These are phyloP conservation scores for Ziziphus jujuba DNA, from an alignment of 306 rosid genomes.

Conservation along the genomic window DNA sequence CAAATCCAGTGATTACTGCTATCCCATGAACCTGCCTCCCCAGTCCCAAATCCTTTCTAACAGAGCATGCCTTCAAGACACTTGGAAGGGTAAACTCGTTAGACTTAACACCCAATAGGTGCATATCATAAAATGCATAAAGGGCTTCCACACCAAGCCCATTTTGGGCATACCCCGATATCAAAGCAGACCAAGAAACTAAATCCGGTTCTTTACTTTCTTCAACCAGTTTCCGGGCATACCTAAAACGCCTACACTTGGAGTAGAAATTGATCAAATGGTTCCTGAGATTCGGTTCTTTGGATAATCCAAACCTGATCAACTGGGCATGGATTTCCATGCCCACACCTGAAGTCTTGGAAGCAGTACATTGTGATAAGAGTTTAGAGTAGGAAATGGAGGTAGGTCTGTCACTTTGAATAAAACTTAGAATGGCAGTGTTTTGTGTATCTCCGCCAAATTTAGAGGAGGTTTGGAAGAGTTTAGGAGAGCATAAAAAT, in stretches of 20 bases:
- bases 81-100: slow-evolving; percentile 74
- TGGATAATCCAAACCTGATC: slow-evolving; percentile 56
- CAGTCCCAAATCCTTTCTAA: slow-evolving; percentile 44
- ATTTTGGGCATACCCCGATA: slow-evolving; percentile 75
- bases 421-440: slow-evolving; percentile 4
- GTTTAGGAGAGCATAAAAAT: slow-evolving; percentile 17
- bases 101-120: slow-evolving; percentile 49
- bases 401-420: not conserved
- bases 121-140: slow-evolving; percentile 58
- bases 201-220: slow-evolving; percentile 56
- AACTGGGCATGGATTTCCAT: slow-evolving; percentile 68
- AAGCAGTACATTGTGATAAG: slow-evolving; percentile 55
- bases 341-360: slow-evolving; percentile 49
- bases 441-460: slow-evolving; percentile 19
- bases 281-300: slow-evolving; percentile 41
- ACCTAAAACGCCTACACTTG: slow-evolving; percentile 41
- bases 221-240: slow-evolving; percentile 64
- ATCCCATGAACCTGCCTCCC: slow-evolving; percentile 71
- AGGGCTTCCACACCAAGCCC: slow-evolving; percentile 62
- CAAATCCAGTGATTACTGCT: slow-evolving; percentile 65
- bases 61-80: slow-evolving; percentile 76
- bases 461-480: slow-evolving; percentile 19
- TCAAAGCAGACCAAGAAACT: slow-evolving; percentile 80
- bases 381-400: slow-evolving; percentile 41
- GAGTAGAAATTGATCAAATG: slow-evolving; percentile 51